Evolutionary conservation across 352 stramenopile genomes (phyloP), one percentile per base, ranked within the genome.

Genomic region (Elongisporangium undulatum): DNA sequence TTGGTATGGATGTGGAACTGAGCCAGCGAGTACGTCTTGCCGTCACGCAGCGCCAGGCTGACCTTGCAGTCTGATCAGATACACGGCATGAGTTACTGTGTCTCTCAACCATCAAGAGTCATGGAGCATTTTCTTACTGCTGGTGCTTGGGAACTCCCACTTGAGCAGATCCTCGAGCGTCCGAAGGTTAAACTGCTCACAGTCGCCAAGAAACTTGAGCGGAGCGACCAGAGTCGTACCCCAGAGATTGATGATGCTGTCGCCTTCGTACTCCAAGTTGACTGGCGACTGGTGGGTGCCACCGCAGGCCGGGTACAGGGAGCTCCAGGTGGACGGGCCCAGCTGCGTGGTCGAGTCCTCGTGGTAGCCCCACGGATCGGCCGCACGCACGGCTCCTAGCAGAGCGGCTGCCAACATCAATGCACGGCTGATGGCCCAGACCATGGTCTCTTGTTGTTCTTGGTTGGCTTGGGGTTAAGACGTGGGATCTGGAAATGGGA

Each of bases 91-190:
- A 26, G 39, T 39, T 53, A n/a, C 52, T 51, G 50, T 22, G 4
- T 38, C 23, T 56, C 20, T 12, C 20, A 63, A 38, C 3, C 20
- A 23, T 39, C 4, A 53, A 58, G 17, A n/a, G n/a, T n/a, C n/a
- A n/a, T n/a, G n/a, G n/a, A 13, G 2, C 13, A 51, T 17, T 45
- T 20, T 56, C 55, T 58, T 51, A 87, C 79, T 59, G 17, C 64
- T 73, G 23, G 79, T 55, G 51, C 55, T 68, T 15, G 60, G 51
- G 34, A 87, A 68, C 63, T 82, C 68, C 77, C 77, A 87, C 66
- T 85, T 87, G 75, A 74, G 84, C 29, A 89, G 21, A 22, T 89
- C 75, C 24, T 82, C 75, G 39, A 87, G 77, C 10, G 73, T 82
- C 59, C 78, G 79, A 16, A 89, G 45, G 41, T 73, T 79, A 51